These are phyloP conservation scores for Moesziomyces aphidis DNA, from an alignment of 1,284 basidiomycete genomes.

Conservation along the genomic window DNA sequence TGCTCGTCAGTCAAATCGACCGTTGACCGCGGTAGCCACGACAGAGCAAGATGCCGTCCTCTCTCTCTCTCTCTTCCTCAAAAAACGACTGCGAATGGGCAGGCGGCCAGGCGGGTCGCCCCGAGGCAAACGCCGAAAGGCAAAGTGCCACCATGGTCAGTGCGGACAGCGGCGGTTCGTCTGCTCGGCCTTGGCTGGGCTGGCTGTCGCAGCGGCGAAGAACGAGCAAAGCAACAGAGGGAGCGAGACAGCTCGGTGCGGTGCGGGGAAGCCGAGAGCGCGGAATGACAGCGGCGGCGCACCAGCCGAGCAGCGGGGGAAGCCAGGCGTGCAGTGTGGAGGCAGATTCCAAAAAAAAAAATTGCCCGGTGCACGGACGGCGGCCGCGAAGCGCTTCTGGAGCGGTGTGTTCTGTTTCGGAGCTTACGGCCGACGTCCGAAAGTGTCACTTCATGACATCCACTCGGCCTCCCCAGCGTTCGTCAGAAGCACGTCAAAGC, in stretches of 20 bases:
- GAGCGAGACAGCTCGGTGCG: not conserved
- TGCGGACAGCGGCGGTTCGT: conserved; percentile 5
- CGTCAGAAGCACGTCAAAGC: not conserved
- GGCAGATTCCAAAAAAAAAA: not conserved
- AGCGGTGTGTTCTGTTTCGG: conserved; percentile 20
- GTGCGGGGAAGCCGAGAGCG: conserved; percentile 30
- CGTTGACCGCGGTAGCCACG: not conserved
- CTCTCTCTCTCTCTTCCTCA: no score
- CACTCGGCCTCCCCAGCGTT: conserved; percentile 3
- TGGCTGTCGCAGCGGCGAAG: not conserved
- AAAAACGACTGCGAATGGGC: no score
- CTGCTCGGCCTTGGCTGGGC: not conserved
- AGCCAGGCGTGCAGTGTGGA: conserved; percentile 6
- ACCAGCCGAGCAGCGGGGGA: conserved; percentile 2
- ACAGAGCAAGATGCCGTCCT: not conserved
- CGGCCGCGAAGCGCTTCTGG: not conserved
- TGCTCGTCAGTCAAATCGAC: conserved; percentile 3
- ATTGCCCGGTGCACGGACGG: conserved; percentile 25
- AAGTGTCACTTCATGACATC: conserved; percentile 5
- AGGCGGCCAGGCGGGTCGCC: not conserved
- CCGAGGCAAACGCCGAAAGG: conserved; percentile 29
- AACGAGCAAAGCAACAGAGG: not conserved
- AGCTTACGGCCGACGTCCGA: conserved; percentile 41
- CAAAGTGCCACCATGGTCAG: conserved; percentile 30
- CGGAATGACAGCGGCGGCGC: conserved; percentile 10